phyloP scores from a whole-genome alignment of 768 basidiomycete genomes.

The Lactifluus pinguis region DNA sequence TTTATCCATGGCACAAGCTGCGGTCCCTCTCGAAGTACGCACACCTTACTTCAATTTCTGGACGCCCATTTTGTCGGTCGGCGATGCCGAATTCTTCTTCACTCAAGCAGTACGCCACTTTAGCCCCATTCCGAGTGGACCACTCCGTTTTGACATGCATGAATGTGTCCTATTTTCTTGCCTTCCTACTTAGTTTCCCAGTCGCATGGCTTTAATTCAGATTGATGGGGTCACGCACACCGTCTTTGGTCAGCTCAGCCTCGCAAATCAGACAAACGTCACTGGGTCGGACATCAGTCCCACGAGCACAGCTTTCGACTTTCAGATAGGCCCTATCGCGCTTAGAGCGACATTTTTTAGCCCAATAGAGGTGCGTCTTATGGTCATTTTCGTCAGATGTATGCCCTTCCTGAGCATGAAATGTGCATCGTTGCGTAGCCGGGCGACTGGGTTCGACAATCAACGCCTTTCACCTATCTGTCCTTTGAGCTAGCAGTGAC shows the following conservation, averaged over 20 bases:
- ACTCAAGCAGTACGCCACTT: neutral
- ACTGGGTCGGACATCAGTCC: neutral
- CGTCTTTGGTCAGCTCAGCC: neutral
- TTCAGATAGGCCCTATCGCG: neutral
- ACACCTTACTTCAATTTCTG: conserved; percentile 15
- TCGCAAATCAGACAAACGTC: neutral
- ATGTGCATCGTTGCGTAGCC: neutral
- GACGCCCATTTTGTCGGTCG: neutral
- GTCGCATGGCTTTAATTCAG: conserved; percentile 4
- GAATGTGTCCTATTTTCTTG: neutral
- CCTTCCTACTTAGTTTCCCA: neutral
- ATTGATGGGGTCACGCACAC: conserved; percentile 5
- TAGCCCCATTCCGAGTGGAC: neutral
- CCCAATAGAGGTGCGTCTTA: conserved; percentile 12
- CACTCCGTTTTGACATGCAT: no score
- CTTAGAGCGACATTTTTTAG: conserved; percentile 10
- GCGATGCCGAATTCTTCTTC: neutral
- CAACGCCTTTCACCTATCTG: conserved; percentile 28
- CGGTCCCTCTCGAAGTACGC: conserved; percentile 4
- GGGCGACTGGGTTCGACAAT: conserved; percentile 20
- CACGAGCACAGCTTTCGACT: conserved; percentile 8
- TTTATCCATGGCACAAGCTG: neutral
- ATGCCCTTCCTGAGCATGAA: neutral
- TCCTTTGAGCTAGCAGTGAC: conserved; percentile 19
- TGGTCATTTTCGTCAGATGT: neutral